Percentiles rank a stretch among this genome's conserved stretches.
Conservation (phyloP, 2,329 filamentous ascomycete species). For the Peltaster fructicola region DNA sequence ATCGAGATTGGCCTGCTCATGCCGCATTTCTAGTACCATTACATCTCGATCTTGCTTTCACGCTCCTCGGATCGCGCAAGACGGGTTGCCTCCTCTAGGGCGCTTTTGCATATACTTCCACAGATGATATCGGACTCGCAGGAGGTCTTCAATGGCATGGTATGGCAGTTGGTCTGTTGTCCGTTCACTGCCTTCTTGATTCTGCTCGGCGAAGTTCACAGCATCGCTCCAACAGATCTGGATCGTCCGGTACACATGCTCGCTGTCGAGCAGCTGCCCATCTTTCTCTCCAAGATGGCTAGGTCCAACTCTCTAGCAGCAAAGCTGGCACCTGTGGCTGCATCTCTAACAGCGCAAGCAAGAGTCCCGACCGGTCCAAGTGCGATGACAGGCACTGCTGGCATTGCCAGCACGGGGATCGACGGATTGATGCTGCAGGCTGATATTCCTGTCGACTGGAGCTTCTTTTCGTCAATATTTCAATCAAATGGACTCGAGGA, state of each 20-base stretch:
- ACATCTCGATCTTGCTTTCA: constrained; percentile 1
- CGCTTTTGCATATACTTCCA: constrained; percentile 8
- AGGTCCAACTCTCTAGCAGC: constrained; percentile 6
- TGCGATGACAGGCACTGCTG: too few relatives aligned
- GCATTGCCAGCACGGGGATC: too few relatives aligned
- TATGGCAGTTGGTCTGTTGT: constrained; percentile 10
- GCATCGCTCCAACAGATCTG: background rate
- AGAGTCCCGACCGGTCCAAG: too few relatives aligned
- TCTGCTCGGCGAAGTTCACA: constrained; percentile 8
- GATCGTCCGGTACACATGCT: constrained; percentile 3
- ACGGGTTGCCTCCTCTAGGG: constrained; percentile 3
- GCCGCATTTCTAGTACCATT: constrained; percentile 2
- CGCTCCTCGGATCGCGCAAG: too few relatives aligned
- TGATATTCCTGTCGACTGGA: too few relatives aligned
- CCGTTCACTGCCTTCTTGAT: constrained; percentile 11
- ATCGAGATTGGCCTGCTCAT: constrained; percentile 7
- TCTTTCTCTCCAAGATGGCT: constrained; percentile 7
- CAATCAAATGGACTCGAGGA: too few relatives aligned
- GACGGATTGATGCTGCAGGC: too few relatives aligned
- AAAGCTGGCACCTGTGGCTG: constrained; percentile 7
- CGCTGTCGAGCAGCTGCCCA: constrained; percentile 9
- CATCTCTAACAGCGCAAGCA: too few relatives aligned
- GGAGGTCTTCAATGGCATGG: constrained; percentile 9
- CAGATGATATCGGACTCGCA: constrained; percentile 8
- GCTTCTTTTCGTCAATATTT: too few relatives aligned